Evolutionary conservation across 208 protist genomes (phyloP), one percentile per base, ranked within the genome.

Genomic region (Leishmania major): DNA sequence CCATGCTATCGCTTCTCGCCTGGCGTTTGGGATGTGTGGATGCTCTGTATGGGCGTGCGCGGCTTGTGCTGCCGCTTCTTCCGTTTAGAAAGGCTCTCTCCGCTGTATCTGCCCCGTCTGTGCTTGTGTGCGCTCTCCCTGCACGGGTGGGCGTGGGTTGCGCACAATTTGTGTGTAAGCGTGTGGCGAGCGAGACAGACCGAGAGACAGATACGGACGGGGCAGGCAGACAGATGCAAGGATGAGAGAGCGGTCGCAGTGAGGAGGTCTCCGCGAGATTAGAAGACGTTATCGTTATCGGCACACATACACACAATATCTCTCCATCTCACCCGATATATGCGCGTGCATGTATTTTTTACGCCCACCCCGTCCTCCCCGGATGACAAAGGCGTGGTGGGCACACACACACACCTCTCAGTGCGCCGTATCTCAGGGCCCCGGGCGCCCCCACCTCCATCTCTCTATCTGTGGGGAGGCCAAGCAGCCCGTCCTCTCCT

Each of bases 121-220:
- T 45, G 31, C 31, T 25, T 69, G 28, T 40, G n/a, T 69, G 64
- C 13, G n/a, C 35, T 19, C n/a, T 40, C n/a, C 43, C 49, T 19
- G 17, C 6, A 37, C 40, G 67, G n/a, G 7, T 74, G 25, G 45
- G 11, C 25, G 47, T 74, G 40, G 22, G 28, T 51, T 10, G 45
- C 70, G 6, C 47, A 49, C 28, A n/a, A 2, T 77, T 43, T 84
- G 49, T 75, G 64, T 49, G 79, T 81, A 60, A 43, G 62, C 62
- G 74, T 53, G 49, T 77, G 64, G 22, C 17, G 79, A 57, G 31
- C 13, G 66, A 66, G 40, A 31, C 6, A 19, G 45, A 71, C 17
- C 19, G 62, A 35, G 6, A 35, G 35, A 22, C 7, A 28, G 31
- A 69, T 3, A 22, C 62, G n/a, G 49, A 53, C 49, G 11, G 49